phyloP scores from a whole-genome alignment of 768 basidiomycete species.

The Termitomyces sp. region DNA sequence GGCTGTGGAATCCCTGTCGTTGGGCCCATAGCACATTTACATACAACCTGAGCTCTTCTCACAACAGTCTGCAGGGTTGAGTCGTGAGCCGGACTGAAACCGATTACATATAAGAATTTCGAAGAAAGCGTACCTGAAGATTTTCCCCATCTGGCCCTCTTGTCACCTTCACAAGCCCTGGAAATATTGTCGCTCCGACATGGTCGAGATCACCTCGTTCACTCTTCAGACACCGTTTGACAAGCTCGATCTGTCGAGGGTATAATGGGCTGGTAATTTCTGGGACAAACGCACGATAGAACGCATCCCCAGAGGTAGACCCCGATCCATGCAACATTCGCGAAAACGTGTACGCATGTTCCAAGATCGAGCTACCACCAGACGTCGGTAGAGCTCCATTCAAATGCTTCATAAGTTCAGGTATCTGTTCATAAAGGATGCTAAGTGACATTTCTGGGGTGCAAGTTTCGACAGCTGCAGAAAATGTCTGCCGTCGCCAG shows the following conservation, averaged over 20 bases:
- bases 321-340: conserved; percentile 80
- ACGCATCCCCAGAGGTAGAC: conserved; percentile 60
- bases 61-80: conserved; percentile 54
- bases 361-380: conserved; percentile 54
- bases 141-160: conserved; percentile 39
- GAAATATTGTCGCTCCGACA: conserved; percentile 84
- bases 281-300: conserved; percentile 84
- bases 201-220: conserved; percentile 69
- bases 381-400: conserved; percentile 34
- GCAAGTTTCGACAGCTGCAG: conserved; percentile 76
- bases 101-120: not conserved
- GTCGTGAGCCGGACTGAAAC: not conserved
- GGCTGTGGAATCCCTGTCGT: conserved; percentile 16
- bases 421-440: conserved; percentile 71
- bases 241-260: conserved; percentile 77
- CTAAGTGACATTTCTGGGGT: conserved; percentile 63
- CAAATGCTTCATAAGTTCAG: conserved; percentile 55
- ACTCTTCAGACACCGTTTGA: conserved; percentile 74
- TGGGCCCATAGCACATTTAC: conserved; percentile 69
- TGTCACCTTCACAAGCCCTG: conserved; percentile 80
- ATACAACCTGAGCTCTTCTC: conserved; percentile 80
- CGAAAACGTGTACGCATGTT: conserved; percentile 73
- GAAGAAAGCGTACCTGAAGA: conserved; percentile 37
- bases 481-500: conserved; percentile 88
- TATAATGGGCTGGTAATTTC: conserved; percentile 73